Base-by-base conservation (phyloP, 306 rosid species). In the Geum urbanum region DNA sequence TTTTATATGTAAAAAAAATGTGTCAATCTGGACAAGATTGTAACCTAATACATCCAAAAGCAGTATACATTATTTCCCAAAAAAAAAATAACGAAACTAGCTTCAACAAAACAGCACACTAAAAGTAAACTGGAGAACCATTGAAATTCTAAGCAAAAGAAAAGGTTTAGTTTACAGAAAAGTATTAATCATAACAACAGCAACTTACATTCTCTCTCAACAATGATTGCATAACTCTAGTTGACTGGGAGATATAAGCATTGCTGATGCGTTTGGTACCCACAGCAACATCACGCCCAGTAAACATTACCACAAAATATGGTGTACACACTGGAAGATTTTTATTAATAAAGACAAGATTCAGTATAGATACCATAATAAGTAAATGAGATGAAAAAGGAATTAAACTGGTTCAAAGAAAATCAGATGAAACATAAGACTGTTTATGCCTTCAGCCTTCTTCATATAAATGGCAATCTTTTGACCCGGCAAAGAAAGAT, bases 221-320 rank as follows among this genome's bases (percentile, higher is more conserved):
- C 82, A 90, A 80, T 71, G 92, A 84, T 77, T 96, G 85, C 74
- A 92, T 71, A 27, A 91, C 92, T 79, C 84, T 80, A 40, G 96
- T 92, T 72, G 98, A 92, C 83, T 84, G 89, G 65, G 98, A 92
- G 61, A 92, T 69, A 72, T 66, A 78, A 72, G 96, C 98, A 72
- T 70, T 86, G 83, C 87, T 87, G 11, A 78, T 35, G 80, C 78
- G 72, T 67, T 81, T 89, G 75, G 83, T 76, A 70, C 79, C 73
- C 67, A 85, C 84, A 27, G 72, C 64, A 59, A 87, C 80, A 54
- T 78, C 86, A 49, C 78, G 78, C 47, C 91, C 84, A 35, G 86
- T 89, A 78, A 95, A 91, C 95, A 95, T 86, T 77, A 83, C 96
- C 84, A 91, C 97, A 81, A 88, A 91, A 80, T 86, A 90, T 46